These are phyloP conservation scores for Helianthus annuus DNA, from an alignment of 129 eudicot species.

Conservation along the genomic window HanXRQr2.0-SUNRISE NC_035433.2:125945089-125945588, in stretches of 20 bases:
- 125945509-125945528: too few relatives aligned
- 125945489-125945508: too few relatives aligned
- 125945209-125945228: conserved; percentile 77
- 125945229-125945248: conserved; percentile 50
- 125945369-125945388: neutral
- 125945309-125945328: neutral
- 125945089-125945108: neutral
- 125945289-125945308: conserved; percentile 13
- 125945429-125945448: too few relatives aligned
- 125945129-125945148: neutral
- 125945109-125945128: neutral
- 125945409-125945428: neutral
- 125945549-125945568: too few relatives aligned
- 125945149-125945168: conserved; percentile 67
- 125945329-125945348: neutral
- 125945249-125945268: conserved; percentile 79
- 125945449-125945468: too few relatives aligned
- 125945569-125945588: too few relatives aligned
- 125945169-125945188: conserved; percentile 94
- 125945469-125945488: too few relatives aligned
- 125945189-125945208: conserved; percentile 98
- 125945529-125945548: too few relatives aligned
- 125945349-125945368: neutral
- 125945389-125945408: neutral
- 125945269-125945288: conserved; percentile 81